A percentile compares a stretch with the other conserved stretches of the same genome.
phyloP scores from a whole-genome alignment of 2,329 filamentous ascomycete genomes.

The Aureobasidium sp. region DNA sequence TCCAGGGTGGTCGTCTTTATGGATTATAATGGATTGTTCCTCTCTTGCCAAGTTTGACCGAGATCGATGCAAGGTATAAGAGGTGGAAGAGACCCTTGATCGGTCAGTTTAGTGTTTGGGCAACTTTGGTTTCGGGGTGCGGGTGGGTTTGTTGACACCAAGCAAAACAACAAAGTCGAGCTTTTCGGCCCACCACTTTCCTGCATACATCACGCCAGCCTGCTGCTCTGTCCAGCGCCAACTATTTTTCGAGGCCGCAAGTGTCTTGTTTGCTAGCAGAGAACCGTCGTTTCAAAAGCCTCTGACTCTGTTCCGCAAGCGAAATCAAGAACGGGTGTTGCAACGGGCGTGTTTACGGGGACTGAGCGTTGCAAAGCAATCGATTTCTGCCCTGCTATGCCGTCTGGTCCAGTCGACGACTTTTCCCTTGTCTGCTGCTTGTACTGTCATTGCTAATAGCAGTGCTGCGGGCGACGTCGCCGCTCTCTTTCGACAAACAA shows the following conservation, averaged over 20 bases:
- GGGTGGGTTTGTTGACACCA: conserved; percentile 15
- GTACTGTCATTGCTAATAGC: conserved; percentile 8
- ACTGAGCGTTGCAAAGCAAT: conserved; percentile 12
- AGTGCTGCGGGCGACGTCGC: conserved; percentile 8
- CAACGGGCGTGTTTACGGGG: conserved; percentile 15
- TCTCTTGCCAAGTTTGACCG: not conserved
- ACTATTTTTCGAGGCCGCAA: not conserved
- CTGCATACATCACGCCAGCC: conserved; percentile 11
- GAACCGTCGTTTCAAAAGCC: conserved; percentile 1
- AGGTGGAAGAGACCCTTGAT: not conserved
- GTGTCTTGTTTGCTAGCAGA: not conserved
- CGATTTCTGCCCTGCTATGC: conserved; percentile 14
- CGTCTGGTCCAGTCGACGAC: not conserved
- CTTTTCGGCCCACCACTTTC: conserved; percentile 11
- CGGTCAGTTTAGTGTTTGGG: not conserved
- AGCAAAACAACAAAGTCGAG: conserved; percentile 12
- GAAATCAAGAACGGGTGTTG: conserved; percentile 13
- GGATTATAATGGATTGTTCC: not conserved
- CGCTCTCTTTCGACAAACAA: not conserved
- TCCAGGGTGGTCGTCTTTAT: not conserved
- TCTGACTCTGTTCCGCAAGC: conserved; percentile 1
- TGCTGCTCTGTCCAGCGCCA: conserved; percentile 4
- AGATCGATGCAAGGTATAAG: not conserved
- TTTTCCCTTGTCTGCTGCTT: conserved; percentile 6
- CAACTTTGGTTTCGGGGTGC: conserved; percentile 10